A percentile compares a stretch with the other conserved stretches of the same genome.
phyloP scores from a whole-genome alignment of 352 stramenopile species.

The Globisporangium nodosum region DNA sequence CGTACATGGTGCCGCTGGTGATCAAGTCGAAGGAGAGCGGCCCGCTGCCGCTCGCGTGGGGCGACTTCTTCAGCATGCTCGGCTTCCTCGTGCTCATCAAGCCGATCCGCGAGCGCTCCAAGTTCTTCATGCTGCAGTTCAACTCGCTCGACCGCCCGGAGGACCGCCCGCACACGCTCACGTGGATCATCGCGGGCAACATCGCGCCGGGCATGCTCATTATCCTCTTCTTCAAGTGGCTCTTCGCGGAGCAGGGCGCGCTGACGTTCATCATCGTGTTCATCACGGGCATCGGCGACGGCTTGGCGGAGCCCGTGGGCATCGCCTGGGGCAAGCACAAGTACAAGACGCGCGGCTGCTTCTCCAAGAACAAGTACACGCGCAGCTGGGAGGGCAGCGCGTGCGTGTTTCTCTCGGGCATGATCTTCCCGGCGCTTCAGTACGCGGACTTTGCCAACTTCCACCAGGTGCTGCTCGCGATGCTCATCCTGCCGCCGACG shows the following conservation, averaged over 20 bases:
- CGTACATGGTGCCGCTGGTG: conserved; percentile 78
- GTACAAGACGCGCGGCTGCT: conserved; percentile 80
- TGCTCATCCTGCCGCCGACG: conserved; percentile 70
- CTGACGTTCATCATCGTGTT: conserved; percentile 79
- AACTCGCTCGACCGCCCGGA: conserved; percentile 83
- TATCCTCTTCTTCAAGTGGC: conserved; percentile 87
- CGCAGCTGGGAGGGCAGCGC: conserved; percentile 79
- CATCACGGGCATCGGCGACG: conserved; percentile 77
- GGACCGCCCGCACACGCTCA: conserved; percentile 79
- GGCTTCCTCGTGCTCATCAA: conserved; percentile 84
- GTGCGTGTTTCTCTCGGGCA: conserved; percentile 71
- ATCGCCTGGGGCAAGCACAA: conserved; percentile 82
- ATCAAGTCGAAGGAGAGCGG: conserved; percentile 65
- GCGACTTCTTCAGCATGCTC: conserved; percentile 78
- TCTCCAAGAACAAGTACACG: conserved; percentile 82
- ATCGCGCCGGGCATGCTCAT: conserved; percentile 54
- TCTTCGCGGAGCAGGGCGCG: conserved; percentile 51
- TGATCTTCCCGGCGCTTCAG: conserved; percentile 57
- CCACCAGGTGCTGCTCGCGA: conserved; percentile 65
- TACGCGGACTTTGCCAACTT: conserved; percentile 76
- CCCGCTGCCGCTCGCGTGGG: conserved; percentile 66
- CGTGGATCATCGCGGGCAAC: conserved; percentile 81
- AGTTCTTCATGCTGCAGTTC: conserved; percentile 88
- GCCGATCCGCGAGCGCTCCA: conserved; percentile 68
- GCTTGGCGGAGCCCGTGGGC: conserved; percentile 67